These are phyloP conservation scores for Pleurotus salmoneostramineus DNA, from an alignment of 768 basidiomycete species.

Conservation along the genomic window DNA sequence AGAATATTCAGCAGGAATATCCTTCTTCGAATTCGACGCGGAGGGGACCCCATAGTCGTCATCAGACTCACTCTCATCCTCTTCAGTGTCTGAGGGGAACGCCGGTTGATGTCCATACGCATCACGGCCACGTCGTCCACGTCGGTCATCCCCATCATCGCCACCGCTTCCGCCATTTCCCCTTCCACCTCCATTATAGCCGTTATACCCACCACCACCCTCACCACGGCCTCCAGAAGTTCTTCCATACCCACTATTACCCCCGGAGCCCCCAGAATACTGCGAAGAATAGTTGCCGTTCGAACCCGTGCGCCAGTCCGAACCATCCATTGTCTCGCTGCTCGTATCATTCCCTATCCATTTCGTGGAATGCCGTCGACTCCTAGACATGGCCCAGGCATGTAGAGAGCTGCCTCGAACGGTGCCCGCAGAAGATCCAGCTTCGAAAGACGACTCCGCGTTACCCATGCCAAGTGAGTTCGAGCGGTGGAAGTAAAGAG, in stretches of 20 bases:
- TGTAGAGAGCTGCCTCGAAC: constrained; percentile 26
- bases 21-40: constrained; percentile 12
- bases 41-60: constrained; percentile 31
- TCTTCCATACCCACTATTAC: constrained; percentile 12
- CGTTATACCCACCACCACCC: constrained; percentile 15
- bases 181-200: constrained; percentile 8
- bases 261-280: constrained; percentile 10
- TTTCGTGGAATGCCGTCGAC: constrained; percentile 10
- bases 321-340: constrained; percentile 20
- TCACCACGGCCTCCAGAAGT: constrained; percentile 1
- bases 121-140: constrained; percentile 18
- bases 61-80: constrained; percentile 33
- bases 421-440: constrained; percentile 45
- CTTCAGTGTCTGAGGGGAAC: constrained; percentile 34
- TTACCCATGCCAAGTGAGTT: constrained; percentile 5
- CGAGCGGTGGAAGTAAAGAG: constrained; percentile 4
- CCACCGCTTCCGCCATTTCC: constrained; percentile 23
- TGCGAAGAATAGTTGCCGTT: constrained; percentile 9
- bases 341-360: constrained; percentile 6
- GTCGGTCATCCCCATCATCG: constrained; percentile 35
- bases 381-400: constrained; percentile 7
- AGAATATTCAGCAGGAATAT: constrained; percentile 15
- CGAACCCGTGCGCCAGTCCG: constrained; percentile 16
- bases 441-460: constrained; percentile 21
- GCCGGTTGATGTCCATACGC: constrained; percentile 27